Base-by-base conservation (phyloP, 2,329 filamentous ascomycete species). In the Fusarium sp. region DNA sequence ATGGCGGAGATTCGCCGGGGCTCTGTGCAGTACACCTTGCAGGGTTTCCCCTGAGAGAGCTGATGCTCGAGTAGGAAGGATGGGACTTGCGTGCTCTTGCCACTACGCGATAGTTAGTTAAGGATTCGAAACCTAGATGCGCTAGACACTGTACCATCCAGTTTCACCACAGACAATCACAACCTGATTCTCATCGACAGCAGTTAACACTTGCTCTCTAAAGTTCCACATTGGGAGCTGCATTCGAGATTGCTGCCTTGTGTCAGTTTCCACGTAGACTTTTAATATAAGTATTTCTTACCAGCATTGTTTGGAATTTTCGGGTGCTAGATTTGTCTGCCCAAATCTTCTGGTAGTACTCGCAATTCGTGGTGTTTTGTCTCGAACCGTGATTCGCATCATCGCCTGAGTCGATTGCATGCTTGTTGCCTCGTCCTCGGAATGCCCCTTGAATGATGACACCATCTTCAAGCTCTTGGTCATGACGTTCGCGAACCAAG, bases 1-100 rank as follows among this genome's bases (percentile, higher is more conserved):
- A 99, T 95, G 12, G 96, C 96, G 18, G 96, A 99, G 67, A 99
- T 99, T 78, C 96, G 90, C 45, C 96, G 90, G 38, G 96, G 96
- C 78, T 99, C 94, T 0, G 96, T 98, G 78, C 96, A 97, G 78
- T 95, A 98, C 13, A 99, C 90, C 76, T 97, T 98, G 81, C 94
- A 98, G 8, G 89, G 84, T 69, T 90, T 91, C 7, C 94, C 95
- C 67, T 91, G 88, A 5, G 89, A 88, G 52, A 99, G 86, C 76
- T 98, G 91, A 75, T 97, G 89, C 79, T 99, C 96, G 10, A 99
- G 84, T 57, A 99, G 88, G 77, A 97, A 98, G 1, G 94, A 91
- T 8, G 96, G 96, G n/a, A 98, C 92, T 76, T 99, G 96, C 0
- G 96, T 99, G 80, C 94, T 98, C 84, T 99, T 99, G 70, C 96